Conservation (phyloP, 495 filamentous ascomycete species). For the Penicillium verhagenii region DNA sequence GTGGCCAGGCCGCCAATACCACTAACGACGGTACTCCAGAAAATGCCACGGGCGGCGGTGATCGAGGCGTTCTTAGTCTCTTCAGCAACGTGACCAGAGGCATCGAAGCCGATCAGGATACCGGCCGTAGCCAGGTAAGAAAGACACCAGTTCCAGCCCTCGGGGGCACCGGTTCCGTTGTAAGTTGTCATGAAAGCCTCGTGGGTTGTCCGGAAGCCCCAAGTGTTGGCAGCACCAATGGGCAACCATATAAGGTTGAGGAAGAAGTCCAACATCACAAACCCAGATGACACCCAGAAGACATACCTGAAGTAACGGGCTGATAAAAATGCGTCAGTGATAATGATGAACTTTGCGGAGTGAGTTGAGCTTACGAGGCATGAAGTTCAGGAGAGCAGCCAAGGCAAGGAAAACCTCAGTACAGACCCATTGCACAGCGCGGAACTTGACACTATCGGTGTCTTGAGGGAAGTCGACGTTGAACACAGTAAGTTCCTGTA, state of each 20-base stretch:
- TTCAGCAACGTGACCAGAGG: slow-evolving; percentile 55
- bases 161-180: slow-evolving; percentile 54
- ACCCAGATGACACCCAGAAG: slow-evolving; percentile 46
- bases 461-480: slow-evolving; percentile 50
- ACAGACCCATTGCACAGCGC: slow-evolving; percentile 56
- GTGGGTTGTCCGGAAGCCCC: slow-evolving; percentile 53
- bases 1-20: slow-evolving; percentile 49
- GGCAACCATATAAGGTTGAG: slow-evolving; percentile 58
- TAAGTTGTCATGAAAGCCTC: slow-evolving; percentile 59
- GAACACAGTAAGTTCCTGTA: slow-evolving; percentile 53
- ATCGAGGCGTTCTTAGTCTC: slow-evolving; percentile 57
- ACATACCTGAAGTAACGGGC: slow-evolving; percentile 45
- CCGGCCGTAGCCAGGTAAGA: slow-evolving; percentile 59
- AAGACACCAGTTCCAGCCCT: slow-evolving; percentile 60
- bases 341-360: not conserved
- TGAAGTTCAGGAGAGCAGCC: slow-evolving; percentile 43
- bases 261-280: slow-evolving; percentile 55
- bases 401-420: slow-evolving; percentile 50
- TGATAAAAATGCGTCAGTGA: slow-evolving; percentile 22
- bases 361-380: slow-evolving; percentile 37
- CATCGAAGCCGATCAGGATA: slow-evolving; percentile 58
- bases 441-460: slow-evolving; percentile 47
- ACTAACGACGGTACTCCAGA: slow-evolving; percentile 52
- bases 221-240: slow-evolving; percentile 51
- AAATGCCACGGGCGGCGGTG: slow-evolving; percentile 55